These are phyloP conservation scores for Linnemannia exigua DNA, from an alignment of 192 early-diverging fungal genomes.

Conservation along the genomic window DNA sequence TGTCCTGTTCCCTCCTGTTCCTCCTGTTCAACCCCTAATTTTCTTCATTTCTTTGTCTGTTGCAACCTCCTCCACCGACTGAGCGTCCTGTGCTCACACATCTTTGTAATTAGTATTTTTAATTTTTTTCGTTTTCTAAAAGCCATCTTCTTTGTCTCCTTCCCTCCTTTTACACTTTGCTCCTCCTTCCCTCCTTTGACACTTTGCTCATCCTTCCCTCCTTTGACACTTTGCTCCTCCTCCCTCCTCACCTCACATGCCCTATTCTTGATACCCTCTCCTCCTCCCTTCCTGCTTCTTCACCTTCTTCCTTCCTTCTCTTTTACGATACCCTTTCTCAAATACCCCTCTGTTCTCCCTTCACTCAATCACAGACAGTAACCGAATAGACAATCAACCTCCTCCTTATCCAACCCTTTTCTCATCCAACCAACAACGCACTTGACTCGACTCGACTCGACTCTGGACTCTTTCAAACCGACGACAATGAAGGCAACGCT, in stretches of 20 bases:
- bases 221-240: background rate
- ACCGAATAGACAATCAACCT: background rate
- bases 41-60: too few relatives aligned
- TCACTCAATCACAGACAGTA: background rate
- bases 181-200: background rate
- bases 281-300: background rate
- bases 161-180: background rate
- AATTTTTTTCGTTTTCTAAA: too few relatives aligned
- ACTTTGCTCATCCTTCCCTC: background rate
- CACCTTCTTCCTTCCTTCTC: background rate
- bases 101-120: background rate
- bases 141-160: background rate
- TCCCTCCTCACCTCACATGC: background rate
- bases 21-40: too few relatives aligned
- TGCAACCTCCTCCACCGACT: too few relatives aligned
- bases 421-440: background rate
- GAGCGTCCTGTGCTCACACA: too few relatives aligned
- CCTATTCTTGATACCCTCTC: background rate
- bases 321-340: background rate
- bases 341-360: background rate
- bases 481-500: slow-evolving; percentile 1
- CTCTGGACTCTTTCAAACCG: background rate
- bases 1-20: too few relatives aligned
- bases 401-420: background rate
- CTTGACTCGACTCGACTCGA: background rate